These are phyloP conservation scores for Coelastrella sp. DNA, from an alignment of 139 green algal species.

Conservation along the genomic window DNA sequence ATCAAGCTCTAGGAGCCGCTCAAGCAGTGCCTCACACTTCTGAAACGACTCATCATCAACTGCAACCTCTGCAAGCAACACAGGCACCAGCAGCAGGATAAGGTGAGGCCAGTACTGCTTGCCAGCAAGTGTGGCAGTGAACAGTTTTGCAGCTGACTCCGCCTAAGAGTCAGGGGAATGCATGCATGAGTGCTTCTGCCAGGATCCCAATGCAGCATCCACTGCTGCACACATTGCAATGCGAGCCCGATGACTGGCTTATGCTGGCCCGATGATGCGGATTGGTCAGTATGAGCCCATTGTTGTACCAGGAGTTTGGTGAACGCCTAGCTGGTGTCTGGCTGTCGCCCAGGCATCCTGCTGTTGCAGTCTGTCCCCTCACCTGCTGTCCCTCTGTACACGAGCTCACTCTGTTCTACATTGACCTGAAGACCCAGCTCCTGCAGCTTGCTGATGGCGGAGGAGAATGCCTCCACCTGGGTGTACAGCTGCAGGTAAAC, in stretches of 20 bases:
- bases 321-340: background rate
- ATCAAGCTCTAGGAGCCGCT: constrained; percentile 91
- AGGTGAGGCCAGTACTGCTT: too few relatives aligned
- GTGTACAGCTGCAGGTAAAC: constrained; percentile 49
- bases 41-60: constrained; percentile 75
- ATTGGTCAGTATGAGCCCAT: background rate
- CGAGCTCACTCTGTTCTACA: constrained; percentile 68
- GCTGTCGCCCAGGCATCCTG: background rate
- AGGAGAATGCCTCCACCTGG: constrained; percentile 42
- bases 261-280: background rate
- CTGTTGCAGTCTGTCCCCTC: background rate
- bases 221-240: background rate
- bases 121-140: too few relatives aligned
- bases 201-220: too few relatives aligned
- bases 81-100: background rate
- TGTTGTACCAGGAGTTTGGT: background rate
- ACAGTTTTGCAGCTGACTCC: too few relatives aligned
- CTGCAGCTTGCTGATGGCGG: constrained; percentile 48
- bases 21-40: constrained; percentile 84
- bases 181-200: too few relatives aligned
- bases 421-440: constrained; percentile 51
- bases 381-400: constrained; percentile 58
- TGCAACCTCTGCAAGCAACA: constrained; percentile 45
- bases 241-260: background rate
- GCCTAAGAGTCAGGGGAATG: too few relatives aligned